These are phyloP conservation scores for Aureobasidium subglaciale DNA, from an alignment of 2,329 filamentous ascomycete species.

Conservation along the genomic window DNA sequence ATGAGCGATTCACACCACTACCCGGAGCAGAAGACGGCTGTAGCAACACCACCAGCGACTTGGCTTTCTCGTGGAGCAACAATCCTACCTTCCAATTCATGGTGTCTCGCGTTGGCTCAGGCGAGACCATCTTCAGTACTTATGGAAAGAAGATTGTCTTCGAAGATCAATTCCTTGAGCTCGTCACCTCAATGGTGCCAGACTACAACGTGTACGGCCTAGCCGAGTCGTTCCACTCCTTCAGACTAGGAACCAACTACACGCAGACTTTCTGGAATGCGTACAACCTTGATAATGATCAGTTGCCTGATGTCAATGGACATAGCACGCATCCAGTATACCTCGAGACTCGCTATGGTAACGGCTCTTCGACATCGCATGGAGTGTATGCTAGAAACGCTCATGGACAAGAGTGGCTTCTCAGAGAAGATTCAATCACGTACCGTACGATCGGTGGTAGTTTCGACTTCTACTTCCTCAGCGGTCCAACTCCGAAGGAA, in stretches of 20 bases:
- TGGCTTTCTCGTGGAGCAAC: constrained; percentile 25
- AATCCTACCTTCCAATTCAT: constrained; percentile 26
- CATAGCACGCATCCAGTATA: constrained; percentile 29
- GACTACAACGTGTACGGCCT: constrained; percentile 29
- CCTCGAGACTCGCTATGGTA: constrained; percentile 27
- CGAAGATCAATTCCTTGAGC: constrained; percentile 28
- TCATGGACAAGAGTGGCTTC: constrained; percentile 29
- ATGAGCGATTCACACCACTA: constrained; percentile 17
- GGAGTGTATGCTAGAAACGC: constrained; percentile 30
- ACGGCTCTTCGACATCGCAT: constrained; percentile 21
- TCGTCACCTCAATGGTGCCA: constrained; percentile 23
- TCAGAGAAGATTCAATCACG: constrained; percentile 22
- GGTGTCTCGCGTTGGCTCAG: constrained; percentile 20
- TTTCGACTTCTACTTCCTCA: constrained; percentile 23
- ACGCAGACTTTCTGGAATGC: constrained; percentile 29
- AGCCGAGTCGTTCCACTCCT: constrained; percentile 25
- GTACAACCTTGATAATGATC: constrained; percentile 24
- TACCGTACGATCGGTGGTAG: constrained; percentile 28
- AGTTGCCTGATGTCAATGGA: constrained; percentile 23
- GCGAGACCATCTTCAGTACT: constrained; percentile 27
- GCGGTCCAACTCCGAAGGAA: constrained; percentile 20
- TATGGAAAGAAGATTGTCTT: constrained; percentile 26
- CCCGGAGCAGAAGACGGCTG: constrained; percentile 13
- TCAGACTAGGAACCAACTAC: constrained; percentile 26
- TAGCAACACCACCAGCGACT: constrained; percentile 22